Evolutionary conservation across 2,329 filamentous ascomycete species (phyloP), one percentile per base, ranked within the genome.

Genomic region (Plenodomus tracheiphilus): DNA sequence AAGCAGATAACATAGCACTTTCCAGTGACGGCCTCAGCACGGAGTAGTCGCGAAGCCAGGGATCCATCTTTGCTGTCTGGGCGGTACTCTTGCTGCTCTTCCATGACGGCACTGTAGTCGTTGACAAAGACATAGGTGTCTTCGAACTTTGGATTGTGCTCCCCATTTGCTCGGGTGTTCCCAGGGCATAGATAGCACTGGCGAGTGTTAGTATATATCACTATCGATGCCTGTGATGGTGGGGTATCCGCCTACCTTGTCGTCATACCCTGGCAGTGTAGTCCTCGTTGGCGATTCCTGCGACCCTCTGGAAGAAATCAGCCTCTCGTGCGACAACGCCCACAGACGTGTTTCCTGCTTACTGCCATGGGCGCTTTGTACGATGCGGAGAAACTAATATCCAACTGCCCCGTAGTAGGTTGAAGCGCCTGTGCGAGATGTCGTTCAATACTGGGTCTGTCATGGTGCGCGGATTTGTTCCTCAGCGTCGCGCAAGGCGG

Each of bases 281-380:
- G 74, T 76, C 62, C 75, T 75, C 38, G 70, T 74, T 2, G 78
- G 69, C 32, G 71, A 70, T 56, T 80, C 78, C 58, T 80, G 74
- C 57, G 77, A 71, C 34, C 78, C 78, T 66, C 74, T 76, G 50
- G 45, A 56, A n/a, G 38, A 20, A 25, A 43, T 64, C 30, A 62
- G 56, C 35, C 5, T 13, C 4, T 15, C 20, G 8, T 34, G n/a
- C 21, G 5, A 16, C 35, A 5, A 9, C 10, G 13, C 7, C 16
- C 3, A 11, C 25, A 9, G 9, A 25, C 6, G 20, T 18, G 21
- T 9, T 11, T 6, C 32, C n/a, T 30, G 54, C 89, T 83, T 79
- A 96, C 90, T 97, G 94, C 94, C 94, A 99, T 66, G 94, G 94
- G 58, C 94, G 84, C 82, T 97, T 97, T 44, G 92, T 97, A 46